Base-by-base conservation (phyloP, 768 basidiomycete species). In the Crepidotus variabilis region DNA sequence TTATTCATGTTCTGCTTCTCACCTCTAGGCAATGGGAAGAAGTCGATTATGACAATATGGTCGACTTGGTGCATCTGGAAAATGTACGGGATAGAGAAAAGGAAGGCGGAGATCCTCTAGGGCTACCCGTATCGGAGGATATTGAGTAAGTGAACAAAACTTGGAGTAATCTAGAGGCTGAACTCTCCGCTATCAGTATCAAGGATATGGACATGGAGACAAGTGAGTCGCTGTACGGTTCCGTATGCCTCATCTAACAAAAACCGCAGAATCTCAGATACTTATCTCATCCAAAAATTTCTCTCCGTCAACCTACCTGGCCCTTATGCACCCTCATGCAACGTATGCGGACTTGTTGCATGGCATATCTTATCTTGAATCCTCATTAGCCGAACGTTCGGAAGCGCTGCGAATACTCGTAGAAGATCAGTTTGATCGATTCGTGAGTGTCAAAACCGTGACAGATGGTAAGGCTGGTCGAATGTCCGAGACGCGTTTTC, bases 361-460 rank as follows among this genome's bases (percentile, higher is more conserved):
- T 5, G 96, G 94, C 1, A 87, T 92, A 21, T 66, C 78, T 0
- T 82, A 87, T 58, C 76, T 98, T 5, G 80, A 84, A 61, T 71
- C 80, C 3, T 86, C 91, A 6, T 85, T 98, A 52, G 94, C 98
- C 61, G 81, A 87, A 2, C 85, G 94, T 39, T 92, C 93, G 2
- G 91, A 94, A 61, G 95, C 94, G n/a, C 86, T 98, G 53, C 80
- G 93, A 39, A 82, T 92, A 13, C 79, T 99, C 24, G 97, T 99
- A 16, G 95, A 97, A 67, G 93, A 98, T 61, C 94, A 97, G 69
- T 97, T 98, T 71, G 94, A 98, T 71, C 81, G 93, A 8, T 99
- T 98, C 65, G 95, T 98, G 8, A 88, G 90, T 1, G 96, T 99
- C 52, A 99, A 99, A 65, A 90, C 91, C 9, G 90, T 90, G 6